Conservation (phyloP, 257 asterid genomes). For the Henckelia pumila region DNA sequence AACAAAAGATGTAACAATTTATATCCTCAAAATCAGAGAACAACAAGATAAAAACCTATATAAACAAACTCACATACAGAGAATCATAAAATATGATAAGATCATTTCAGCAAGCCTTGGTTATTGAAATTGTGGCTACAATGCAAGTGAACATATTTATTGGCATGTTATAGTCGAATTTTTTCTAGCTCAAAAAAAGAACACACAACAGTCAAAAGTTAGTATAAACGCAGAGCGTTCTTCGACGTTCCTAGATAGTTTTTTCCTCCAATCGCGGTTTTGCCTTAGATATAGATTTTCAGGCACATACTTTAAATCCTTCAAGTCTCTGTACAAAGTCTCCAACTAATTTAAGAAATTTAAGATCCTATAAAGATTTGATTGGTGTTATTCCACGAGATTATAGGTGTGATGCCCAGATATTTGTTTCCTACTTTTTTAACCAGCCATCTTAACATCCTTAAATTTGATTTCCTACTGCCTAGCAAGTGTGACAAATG, state of each 20-base stretch:
- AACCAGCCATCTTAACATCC: too few relatives aligned
- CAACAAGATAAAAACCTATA: not conserved
- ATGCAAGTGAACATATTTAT: not conserved
- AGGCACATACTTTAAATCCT: too few relatives aligned
- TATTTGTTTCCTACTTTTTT: too few relatives aligned
- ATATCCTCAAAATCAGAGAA: constrained; percentile 2
- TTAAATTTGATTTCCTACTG: too few relatives aligned
- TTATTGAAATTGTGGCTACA: not conserved
- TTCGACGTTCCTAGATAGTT: not conserved
- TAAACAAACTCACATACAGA: not conserved
- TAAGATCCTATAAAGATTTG: too few relatives aligned
- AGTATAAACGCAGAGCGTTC: not conserved
- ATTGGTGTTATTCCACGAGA: not conserved
- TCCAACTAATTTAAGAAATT: too few relatives aligned
- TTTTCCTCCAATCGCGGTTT: not conserved
- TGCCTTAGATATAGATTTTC: too few relatives aligned
- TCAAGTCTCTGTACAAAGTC: too few relatives aligned
- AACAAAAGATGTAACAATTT: not conserved
- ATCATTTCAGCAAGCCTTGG: not conserved
- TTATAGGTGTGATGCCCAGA: not conserved
- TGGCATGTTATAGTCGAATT: not conserved
- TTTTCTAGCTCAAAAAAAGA: not conserved
- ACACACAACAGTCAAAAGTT: not conserved
- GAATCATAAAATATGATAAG: not conserved
- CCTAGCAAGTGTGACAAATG: not conserved